These are phyloP conservation scores for Magnolia officinalis DNA, from an alignment of 164 flowering plant species.

Conservation along the genomic window DNA sequence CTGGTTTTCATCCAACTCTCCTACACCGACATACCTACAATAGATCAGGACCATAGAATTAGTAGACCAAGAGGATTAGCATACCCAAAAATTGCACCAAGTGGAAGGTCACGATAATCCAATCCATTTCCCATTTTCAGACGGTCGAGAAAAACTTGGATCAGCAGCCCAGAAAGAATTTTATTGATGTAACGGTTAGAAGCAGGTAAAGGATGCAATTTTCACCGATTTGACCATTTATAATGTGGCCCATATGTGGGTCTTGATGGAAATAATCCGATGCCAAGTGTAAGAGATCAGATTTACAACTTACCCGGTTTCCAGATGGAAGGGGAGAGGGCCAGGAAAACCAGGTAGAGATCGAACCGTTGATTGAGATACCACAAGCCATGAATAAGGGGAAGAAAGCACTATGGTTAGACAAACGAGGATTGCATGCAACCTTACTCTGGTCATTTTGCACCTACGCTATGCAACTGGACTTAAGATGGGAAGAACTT, in stretches of 20 bases:
- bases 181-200: constrained; percentile 31
- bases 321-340: constrained; percentile 7
- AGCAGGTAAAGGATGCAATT: constrained; percentile 7
- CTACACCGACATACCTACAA: background rate
- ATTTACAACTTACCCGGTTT: constrained; percentile 6
- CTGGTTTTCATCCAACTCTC: background rate
- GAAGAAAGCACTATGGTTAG: background rate
- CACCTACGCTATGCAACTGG: no score
- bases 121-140: no score
- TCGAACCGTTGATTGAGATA: background rate
- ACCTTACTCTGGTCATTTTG: background rate
- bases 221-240: no score
- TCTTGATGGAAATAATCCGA: background rate
- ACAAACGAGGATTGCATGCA: background rate
- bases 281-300: background rate
- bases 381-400: background rate
- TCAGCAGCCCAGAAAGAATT: background rate
- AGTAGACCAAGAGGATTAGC: no score
- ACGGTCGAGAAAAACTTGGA: no score
- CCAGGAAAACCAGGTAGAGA: constrained; percentile 17
- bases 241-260: no score
- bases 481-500: no score
- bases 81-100: no score
- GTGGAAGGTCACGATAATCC: no score
- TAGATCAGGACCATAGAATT: no score